Base-by-base conservation (phyloP, 164 flowering plant species). In the Magnolia officinalis region DNA sequence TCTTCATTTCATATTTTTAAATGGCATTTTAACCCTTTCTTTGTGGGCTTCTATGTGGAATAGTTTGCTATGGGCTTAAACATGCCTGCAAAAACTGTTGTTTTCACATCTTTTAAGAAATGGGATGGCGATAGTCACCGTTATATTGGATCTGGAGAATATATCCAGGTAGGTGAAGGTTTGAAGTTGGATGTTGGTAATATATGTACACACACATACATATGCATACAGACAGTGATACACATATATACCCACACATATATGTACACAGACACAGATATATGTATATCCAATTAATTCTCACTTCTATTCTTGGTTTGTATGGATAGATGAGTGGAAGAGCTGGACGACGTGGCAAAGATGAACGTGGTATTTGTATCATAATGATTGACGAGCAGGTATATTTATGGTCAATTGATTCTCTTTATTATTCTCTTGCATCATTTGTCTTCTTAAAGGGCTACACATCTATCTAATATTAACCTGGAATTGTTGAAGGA, bases 341-440 rank as follows among this genome's bases (percentile, higher is more conserved):
- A 86, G 99, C 99, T 75, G 99, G 99, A 55, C 98, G 99, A 65
- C 99, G 99, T 83, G 99, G 99, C 72, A 96, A 96, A 87, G 98
- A 96, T 86, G 97, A 90, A 26, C 91, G 98, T 65, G 99, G 99
- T 59, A 96, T 94, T 74, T 96, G 99, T 81, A 92, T 96, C 70
- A 96, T 96, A 83, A 96, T 96, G 97, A 84, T 96, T 84, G 97
- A 96, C 79, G 99, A 94, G 75, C 89, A 92, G 97, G 99, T 96
- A 64, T 61, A n/a, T 50, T 50, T 67, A 23, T 24, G 29, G 10
- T 70, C 5, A 70, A 50, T 31, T 8, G 20, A 2, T 67, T 37
- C 71, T 8, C 20, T 65, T 21, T 13, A 65, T 65, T 65, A 65
- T 65, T 20, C 26, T 24, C 20, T 23, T 65, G 49, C 71, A 24